Percentiles rank a stretch among this genome's conserved stretches.
These are phyloP conservation scores for Bryoerythrophyllum caledonicum DNA, from an alignment of 225 moss, liverwort and hornwort genomes.

Conservation along the genomic window DNA sequence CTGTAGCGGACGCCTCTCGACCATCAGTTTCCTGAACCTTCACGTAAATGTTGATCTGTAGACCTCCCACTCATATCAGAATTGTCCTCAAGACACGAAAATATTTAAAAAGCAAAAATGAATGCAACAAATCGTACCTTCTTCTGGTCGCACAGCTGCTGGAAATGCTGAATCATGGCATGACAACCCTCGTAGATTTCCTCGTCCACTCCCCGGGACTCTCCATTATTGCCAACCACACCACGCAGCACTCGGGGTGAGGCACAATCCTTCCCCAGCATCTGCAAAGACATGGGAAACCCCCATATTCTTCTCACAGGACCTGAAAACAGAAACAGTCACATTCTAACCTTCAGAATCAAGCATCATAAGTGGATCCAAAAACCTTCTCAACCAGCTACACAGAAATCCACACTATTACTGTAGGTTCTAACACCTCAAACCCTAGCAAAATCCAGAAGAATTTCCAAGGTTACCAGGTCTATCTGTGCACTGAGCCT, in stretches of 20 bases:
- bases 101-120: neutral
- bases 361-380: neutral
- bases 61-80: constrained; percentile 3
- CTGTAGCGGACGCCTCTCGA: constrained; percentile 47
- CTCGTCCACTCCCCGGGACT: constrained; percentile 35
- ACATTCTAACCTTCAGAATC: neutral
- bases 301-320: constrained; percentile 53
- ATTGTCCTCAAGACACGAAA: neutral
- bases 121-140: constrained; percentile 24
- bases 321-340: constrained; percentile 29
- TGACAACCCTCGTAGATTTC: constrained; percentile 46
- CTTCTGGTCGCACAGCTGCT: constrained; percentile 42
- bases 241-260: constrained; percentile 45
- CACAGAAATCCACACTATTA: neutral
- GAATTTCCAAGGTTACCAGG: neutral
- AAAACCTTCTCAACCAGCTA: neutral
- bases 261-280: constrained; percentile 52
- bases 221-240: constrained; percentile 41
- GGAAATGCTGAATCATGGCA: constrained; percentile 46
- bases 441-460: neutral
- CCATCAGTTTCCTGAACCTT: constrained; percentile 47
- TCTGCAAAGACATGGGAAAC: constrained; percentile 53
- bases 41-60: constrained; percentile 53
- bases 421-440: constrained; percentile 7
- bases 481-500: too few species aligned